Conservation (phyloP, 2,329 filamentous ascomycete species). For the Aspergillus sclerotialis region DNA sequence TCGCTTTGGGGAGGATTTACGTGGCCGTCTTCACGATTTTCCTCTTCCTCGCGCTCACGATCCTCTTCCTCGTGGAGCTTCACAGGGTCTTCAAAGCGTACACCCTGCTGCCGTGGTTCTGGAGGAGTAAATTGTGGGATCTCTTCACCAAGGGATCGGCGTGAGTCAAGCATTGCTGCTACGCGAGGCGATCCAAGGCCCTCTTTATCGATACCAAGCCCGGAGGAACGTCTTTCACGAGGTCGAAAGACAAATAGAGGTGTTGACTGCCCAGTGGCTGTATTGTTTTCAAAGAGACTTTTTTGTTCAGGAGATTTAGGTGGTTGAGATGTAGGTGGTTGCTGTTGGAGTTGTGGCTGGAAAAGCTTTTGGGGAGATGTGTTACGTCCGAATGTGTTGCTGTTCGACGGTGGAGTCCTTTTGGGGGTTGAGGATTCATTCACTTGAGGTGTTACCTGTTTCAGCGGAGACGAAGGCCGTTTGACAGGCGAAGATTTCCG, state of each 20-base stretch:
- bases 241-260: conserved; percentile 60
- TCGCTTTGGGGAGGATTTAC: conserved; percentile 47
- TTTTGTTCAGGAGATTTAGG: conserved; percentile 26
- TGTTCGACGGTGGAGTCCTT: conserved; percentile 44
- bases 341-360: conserved; percentile 34
- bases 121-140: conserved; percentile 57
- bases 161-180: conserved; percentile 62
- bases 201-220: conserved; percentile 61
- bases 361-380: conserved; percentile 46
- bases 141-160: conserved; percentile 63
- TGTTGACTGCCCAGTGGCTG: conserved; percentile 50
- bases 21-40: conserved; percentile 54
- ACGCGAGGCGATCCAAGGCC: conserved; percentile 72
- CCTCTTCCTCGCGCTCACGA: conserved; percentile 53
- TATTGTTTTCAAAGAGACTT: conserved; percentile 50
- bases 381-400: conserved; percentile 39
- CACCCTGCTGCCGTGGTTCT: conserved; percentile 33
- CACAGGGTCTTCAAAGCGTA: conserved; percentile 61
- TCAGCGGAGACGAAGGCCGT: conserved; percentile 30
- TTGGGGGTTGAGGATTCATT: conserved; percentile 41
- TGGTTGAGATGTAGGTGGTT: conserved; percentile 28
- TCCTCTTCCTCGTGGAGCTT: conserved; percentile 58
- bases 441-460: conserved; percentile 39
- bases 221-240: conserved; percentile 54
- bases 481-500: conserved; percentile 32